phyloP scores from a whole-genome alignment of 495 filamentous ascomycete species.

The Penicillium cinerascens region DNA sequence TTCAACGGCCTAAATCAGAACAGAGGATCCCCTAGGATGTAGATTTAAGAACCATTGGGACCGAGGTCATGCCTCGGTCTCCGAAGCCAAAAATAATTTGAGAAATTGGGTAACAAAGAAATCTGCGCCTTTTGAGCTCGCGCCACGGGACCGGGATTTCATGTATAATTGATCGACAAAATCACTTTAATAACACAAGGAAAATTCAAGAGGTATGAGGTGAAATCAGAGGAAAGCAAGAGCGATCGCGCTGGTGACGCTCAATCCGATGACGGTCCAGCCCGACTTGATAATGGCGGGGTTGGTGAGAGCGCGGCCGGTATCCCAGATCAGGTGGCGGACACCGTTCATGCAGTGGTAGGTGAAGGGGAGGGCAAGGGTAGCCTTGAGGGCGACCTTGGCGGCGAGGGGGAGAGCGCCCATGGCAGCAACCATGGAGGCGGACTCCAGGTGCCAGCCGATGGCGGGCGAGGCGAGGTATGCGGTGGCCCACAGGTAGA shows the following conservation, averaged over 20 bases:
- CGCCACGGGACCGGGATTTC: slow-evolving; percentile 22
- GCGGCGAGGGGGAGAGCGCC: slow-evolving; percentile 64
- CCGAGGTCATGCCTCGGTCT: neutral
- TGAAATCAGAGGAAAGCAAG: slow-evolving; percentile 55
- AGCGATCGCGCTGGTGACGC: slow-evolving; percentile 55
- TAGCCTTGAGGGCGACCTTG: slow-evolving; percentile 71
- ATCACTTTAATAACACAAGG: slow-evolving; percentile 41
- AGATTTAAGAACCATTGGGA: neutral
- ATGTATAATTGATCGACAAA: slow-evolving; percentile 25
- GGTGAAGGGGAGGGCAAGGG: slow-evolving; percentile 75
- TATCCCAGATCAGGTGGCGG: slow-evolving; percentile 88
- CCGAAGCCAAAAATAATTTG: neutral
- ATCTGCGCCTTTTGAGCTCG: slow-evolving; percentile 22
- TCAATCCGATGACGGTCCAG: slow-evolving; percentile 69
- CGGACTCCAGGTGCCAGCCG: slow-evolving; percentile 82
- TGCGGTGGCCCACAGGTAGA: slow-evolving; percentile 80
- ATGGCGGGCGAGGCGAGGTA: slow-evolving; percentile 80
- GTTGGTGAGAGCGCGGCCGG: slow-evolving; percentile 64
- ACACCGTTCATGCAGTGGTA: slow-evolving; percentile 85
- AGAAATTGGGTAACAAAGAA: slow-evolving; percentile 11
- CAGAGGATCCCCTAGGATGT: neutral
- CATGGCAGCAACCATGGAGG: slow-evolving; percentile 72
- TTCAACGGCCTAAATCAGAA: neutral
- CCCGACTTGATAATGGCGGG: slow-evolving; percentile 69
- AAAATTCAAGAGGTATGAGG: slow-evolving; percentile 26